Base-by-base conservation (phyloP, 768 basidiomycete genomes). In the Calocybe indica region DNA sequence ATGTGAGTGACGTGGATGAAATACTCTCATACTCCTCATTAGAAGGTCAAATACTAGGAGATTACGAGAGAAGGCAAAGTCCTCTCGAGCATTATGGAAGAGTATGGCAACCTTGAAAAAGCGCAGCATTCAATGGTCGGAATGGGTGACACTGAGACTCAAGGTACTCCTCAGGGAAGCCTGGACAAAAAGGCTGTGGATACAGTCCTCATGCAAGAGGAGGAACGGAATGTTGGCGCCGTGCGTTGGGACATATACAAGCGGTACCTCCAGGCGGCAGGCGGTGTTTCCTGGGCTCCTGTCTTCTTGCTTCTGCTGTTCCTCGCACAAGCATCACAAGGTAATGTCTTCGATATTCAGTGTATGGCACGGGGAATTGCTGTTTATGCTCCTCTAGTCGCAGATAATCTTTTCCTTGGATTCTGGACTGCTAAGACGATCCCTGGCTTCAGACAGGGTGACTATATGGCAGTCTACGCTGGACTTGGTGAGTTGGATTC, bases 381-480 rank as follows among this genome's bases (percentile, higher is more conserved):
- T 29, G 22, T 49, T 10, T 11, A 6, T 31, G 3, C 33, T 22
- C 22, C 22, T 32, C 14, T 46, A 78, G 85, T 88, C 31, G 78
- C 73, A 0, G 82, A 78, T 52, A 82, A 75, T 31, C 60, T 91
- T 4, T 80, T 85, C 67, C 72, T 91, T 13, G 85, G 85, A 0
- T 87, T 82, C 54, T 91, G 87, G 87, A 80, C 82, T 0, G 69
- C 71, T 1, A 49, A 67, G 12, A 75, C 66, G n/a, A 75, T 88
- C 12, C 49, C 54, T 5, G 74, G 78, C 2, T 83, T 87, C 57
- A 58, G 35, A 3, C 76, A 85, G 58, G 77, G 74, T 0, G 67
- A 81, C 32, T 91, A 91, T 60, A 89, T 91, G 77, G 84, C 65
- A 49, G 61, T 77, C 1, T 79, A 79, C 48, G 71, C 70, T 14